Conservation (phyloP, 345 rosid species). For the Populus nigra region DNA sequence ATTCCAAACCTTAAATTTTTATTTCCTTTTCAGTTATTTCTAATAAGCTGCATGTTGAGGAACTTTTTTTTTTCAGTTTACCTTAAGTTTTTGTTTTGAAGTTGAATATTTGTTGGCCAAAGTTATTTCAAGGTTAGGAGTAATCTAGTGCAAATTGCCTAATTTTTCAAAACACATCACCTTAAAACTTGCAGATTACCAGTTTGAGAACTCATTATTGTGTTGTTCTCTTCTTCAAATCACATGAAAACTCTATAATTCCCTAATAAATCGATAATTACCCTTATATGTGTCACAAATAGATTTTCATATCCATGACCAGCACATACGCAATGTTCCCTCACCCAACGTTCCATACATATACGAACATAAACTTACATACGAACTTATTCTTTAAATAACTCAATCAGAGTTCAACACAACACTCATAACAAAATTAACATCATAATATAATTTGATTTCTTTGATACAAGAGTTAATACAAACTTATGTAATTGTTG, state of each 20-base stretch:
- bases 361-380: no score
- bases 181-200: neutral
- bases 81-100: neutral
- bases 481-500: no score
- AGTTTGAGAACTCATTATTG: neutral
- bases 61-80: neutral
- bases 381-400: no score
- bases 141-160: neutral
- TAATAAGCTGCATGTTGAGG: neutral
- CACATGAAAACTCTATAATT: neutral
- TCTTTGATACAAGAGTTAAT: no score
- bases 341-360: no score
- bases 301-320: no score
- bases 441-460: no score
- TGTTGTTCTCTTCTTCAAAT: neutral
- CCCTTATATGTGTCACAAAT: neutral
- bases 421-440: no score
- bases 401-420: no score
- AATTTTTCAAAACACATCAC: neutral
- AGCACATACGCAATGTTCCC: neutral
- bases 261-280: neutral
- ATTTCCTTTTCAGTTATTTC: neutral
- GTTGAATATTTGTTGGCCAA: neutral
- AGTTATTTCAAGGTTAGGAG: neutral
- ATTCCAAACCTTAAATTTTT: conserved; percentile 6